Conservation (phyloP, 305 asterid genomes). For the Ilex paraguariensis region DNA sequence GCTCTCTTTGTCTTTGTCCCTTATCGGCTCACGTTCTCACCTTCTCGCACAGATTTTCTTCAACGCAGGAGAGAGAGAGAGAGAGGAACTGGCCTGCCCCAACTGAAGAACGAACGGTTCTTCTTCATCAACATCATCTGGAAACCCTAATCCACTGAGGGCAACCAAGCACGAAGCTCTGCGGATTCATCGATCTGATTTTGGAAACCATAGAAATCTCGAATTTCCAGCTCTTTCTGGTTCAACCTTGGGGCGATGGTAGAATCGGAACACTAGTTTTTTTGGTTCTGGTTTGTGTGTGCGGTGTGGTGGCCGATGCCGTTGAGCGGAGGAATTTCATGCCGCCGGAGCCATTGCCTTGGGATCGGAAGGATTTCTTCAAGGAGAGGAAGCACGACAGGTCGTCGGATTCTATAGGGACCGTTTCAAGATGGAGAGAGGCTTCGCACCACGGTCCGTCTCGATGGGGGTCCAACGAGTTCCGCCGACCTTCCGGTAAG, state of each 20-base stretch:
- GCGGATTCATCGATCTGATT: neutral
- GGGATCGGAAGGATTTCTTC: conserved; percentile 68
- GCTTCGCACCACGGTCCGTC: conserved; percentile 53
- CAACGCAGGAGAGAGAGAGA: no score
- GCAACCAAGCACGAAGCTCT: neutral
- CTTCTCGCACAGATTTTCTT: no score
- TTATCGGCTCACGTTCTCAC: neutral
- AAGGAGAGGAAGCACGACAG: conserved; percentile 52
- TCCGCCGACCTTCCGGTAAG: conserved; percentile 89
- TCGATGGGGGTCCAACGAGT: conserved; percentile 40
- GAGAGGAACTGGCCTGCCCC: no score
- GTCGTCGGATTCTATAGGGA: conserved; percentile 9
- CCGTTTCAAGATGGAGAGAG: conserved; percentile 63
- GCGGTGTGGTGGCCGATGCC: conserved; percentile 25
- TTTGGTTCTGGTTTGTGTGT: neutral
- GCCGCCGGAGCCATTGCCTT: conserved; percentile 63
- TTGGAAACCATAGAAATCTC: neutral
- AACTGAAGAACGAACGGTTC: no score
- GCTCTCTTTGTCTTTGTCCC: neutral
- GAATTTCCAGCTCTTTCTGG: neutral
- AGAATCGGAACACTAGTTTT: neutral
- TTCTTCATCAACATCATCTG: neutral
- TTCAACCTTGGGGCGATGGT: neutral
- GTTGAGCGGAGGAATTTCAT: conserved; percentile 29
- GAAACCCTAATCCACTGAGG: neutral